These are phyloP conservation scores for Plasmodium vivax DNA, from an alignment of 169 alveolate species.

Conservation along the genomic window DNA sequence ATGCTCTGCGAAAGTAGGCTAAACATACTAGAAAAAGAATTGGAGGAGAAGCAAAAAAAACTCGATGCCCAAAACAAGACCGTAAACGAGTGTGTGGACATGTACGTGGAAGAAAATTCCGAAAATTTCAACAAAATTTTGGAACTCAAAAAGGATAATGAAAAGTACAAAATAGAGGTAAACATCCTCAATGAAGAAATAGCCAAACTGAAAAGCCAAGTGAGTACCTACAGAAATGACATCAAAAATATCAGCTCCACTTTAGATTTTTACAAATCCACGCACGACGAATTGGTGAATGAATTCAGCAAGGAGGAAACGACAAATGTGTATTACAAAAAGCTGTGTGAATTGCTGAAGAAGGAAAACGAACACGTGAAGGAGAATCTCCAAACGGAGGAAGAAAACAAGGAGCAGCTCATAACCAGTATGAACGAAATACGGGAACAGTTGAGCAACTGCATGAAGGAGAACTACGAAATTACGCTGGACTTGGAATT, in stretches of 20 bases:
- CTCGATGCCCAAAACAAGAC: conserved; percentile 66
- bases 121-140: conserved; percentile 69
- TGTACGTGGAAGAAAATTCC: conserved; percentile 72
- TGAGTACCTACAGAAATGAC: conserved; percentile 33
- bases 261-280: conserved; percentile 70
- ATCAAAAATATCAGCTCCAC: conserved; percentile 46
- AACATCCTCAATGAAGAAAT: conserved; percentile 62
- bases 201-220: conserved; percentile 18
- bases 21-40: conserved; percentile 57
- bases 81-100: conserved; percentile 64
- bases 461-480: conserved; percentile 56
- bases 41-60: conserved; percentile 59
- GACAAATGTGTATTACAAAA: conserved; percentile 39
- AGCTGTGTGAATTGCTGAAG: conserved; percentile 34
- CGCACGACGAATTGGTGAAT: conserved; percentile 66
- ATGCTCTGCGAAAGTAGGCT: conserved; percentile 72
- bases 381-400: conserved; percentile 25
- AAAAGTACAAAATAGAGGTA: conserved; percentile 63
- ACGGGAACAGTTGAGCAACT: conserved; percentile 29
- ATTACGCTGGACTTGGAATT: conserved; percentile 48
- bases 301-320: conserved; percentile 68
- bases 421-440: conserved; percentile 33
- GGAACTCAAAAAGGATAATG: conserved; percentile 55
- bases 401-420: conserved; percentile 51
- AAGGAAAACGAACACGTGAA: conserved; percentile 57